Percentiles rank a stretch among this genome's conserved stretches.
These are phyloP conservation scores for Nannochloropsis salina DNA, from an alignment of 108 stramenopile genomes.

Conservation along the genomic window DNA sequence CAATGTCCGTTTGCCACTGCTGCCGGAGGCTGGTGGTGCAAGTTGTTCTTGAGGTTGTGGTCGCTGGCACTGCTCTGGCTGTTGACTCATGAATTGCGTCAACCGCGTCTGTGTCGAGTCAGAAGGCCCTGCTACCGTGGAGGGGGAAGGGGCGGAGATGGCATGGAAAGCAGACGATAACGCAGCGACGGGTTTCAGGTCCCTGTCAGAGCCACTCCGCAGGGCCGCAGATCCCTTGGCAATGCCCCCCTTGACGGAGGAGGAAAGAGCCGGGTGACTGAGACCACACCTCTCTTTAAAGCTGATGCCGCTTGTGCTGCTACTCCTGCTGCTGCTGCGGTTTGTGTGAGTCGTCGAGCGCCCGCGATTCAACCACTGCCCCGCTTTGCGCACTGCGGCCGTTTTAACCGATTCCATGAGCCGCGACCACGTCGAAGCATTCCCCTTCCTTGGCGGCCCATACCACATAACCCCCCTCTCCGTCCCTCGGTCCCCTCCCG, in stretches of 20 bases:
- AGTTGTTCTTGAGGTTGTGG: neutral
- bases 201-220: too few species aligned
- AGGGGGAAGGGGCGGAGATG: neutral
- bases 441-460: too few species aligned
- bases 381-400: neutral
- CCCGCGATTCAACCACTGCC: neutral
- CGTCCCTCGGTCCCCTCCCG: too few species aligned
- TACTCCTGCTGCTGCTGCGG: neutral
- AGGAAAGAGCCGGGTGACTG: too few species aligned
- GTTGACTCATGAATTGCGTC: neutral
- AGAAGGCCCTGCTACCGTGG: neutral
- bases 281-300: too few species aligned
- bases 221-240: too few species aligned
- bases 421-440: too few species aligned
- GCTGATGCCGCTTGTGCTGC: too few species aligned
- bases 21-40: neutral
- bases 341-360: neutral
- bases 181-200: too few species aligned
- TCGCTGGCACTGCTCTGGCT: neutral
- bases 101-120: neutral
- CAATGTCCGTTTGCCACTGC: neutral
- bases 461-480: too few species aligned
- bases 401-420: too few species aligned
- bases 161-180: neutral
- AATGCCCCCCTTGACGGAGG: too few species aligned